Evolutionary conservation across 2,329 filamentous ascomycete genomes (phyloP).

Genomic region (Thelonectria discophora): DNA sequence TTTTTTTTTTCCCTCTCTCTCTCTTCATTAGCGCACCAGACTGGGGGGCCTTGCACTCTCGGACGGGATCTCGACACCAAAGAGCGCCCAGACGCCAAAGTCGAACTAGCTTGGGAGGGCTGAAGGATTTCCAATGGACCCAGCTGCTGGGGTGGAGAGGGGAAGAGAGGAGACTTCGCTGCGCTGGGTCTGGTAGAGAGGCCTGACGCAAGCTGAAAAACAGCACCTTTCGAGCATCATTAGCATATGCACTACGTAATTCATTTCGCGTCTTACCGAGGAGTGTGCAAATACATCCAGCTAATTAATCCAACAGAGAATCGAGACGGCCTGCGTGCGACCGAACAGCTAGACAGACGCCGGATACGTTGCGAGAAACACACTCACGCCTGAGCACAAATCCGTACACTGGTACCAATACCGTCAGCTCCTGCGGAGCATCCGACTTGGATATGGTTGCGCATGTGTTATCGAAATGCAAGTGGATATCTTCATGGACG

Average conservation of each 20-base stretch:
- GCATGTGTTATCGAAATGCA: not conserved
- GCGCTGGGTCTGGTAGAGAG: conserved; percentile 9
- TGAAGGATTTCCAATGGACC: conserved; percentile 47
- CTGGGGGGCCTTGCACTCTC: conserved; percentile 35
- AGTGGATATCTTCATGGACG: not conserved
- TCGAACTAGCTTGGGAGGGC: conserved; percentile 51
- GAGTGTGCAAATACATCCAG: too few relatives aligned
- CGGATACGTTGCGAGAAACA: too few relatives aligned
- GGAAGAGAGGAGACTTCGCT: conserved; percentile 9
- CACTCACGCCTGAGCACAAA: too few relatives aligned
- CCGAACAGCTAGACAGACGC: not conserved
- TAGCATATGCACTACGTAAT: not conserved
- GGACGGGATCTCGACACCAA: conserved; percentile 45
- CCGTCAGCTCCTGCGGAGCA: too few relatives aligned
- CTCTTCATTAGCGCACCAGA: conserved; percentile 32
- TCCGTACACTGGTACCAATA: too few relatives aligned
- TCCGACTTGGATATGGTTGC: not conserved
- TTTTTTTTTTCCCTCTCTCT: conserved; percentile 1
- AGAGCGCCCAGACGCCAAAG: conserved; percentile 37
- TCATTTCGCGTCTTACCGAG: too few relatives aligned
- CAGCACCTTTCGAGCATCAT: not conserved
- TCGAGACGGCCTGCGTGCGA: not conserved
- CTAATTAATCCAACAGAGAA: too few relatives aligned
- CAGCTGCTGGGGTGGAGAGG: conserved; percentile 34
- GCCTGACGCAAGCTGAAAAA: not conserved